Evolutionary conservation across 2,329 filamentous ascomycete genomes (phyloP).

Genomic region (Colletotrichum zoysiae): DNA sequence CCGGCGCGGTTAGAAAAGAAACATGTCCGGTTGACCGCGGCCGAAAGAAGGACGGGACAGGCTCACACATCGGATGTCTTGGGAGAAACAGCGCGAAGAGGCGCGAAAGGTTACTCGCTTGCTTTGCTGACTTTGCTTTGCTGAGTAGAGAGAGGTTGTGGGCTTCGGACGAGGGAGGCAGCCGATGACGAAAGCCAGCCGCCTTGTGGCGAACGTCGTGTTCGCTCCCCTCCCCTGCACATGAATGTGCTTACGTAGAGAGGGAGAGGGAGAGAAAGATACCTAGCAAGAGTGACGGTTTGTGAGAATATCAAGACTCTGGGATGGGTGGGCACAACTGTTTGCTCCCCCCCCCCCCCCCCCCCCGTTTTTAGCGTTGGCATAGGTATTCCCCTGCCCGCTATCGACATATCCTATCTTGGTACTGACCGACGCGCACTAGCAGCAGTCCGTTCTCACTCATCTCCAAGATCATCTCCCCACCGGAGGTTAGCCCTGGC

Average conservation of each 20-base stretch:
- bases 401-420: background rate
- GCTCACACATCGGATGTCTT: slow-evolving; percentile 38
- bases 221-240: background rate
- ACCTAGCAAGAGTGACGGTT: too few species aligned
- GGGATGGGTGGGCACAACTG: too few species aligned
- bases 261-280: background rate
- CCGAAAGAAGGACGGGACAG: background rate
- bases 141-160: background rate
- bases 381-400: too few species aligned
- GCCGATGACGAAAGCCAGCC: background rate
- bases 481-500: background rate
- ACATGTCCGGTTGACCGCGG: background rate
- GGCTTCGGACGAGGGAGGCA: slow-evolving; percentile 26
- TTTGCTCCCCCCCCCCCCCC: background rate
- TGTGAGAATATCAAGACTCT: background rate
- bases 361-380: background rate
- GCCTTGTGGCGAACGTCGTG: too few species aligned
- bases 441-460: background rate
- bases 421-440: background rate
- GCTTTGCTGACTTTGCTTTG: slow-evolving; percentile 5
- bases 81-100: background rate
- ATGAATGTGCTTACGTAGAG: background rate
- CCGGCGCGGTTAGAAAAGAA: background rate
- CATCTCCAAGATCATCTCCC: background rate
- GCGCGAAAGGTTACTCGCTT: background rate